Percentiles rank a stretch among this genome's conserved stretches.
These are phyloP conservation scores for Syncephalis plumigaleata DNA, from an alignment of 371 early-diverging fungal genomes.

Conservation along the genomic window DNA sequence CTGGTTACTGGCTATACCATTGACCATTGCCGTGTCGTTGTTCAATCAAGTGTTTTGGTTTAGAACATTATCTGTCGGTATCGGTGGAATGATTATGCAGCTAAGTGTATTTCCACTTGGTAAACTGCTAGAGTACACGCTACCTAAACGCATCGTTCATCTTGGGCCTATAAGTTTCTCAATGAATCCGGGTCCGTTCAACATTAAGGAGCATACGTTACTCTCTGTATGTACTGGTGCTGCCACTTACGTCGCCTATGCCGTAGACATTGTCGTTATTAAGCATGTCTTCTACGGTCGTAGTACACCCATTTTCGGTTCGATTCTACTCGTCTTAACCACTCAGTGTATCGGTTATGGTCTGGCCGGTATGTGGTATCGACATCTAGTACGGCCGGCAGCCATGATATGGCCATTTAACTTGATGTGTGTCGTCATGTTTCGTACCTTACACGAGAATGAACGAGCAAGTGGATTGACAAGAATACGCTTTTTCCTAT, in stretches of 20 bases:
- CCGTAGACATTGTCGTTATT: no score
- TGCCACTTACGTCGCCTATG: no score
- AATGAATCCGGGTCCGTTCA: constrained; percentile 60
- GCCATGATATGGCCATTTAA: constrained; percentile 78
- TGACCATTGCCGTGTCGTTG: constrained; percentile 37
- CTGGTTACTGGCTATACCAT: constrained; percentile 48
- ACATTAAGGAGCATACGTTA: constrained; percentile 59
- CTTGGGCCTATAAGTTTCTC: constrained; percentile 4
- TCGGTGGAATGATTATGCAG: constrained; percentile 2
- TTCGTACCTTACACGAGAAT: constrained; percentile 46
- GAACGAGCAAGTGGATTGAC: no score
- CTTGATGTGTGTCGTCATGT: constrained; percentile 53
- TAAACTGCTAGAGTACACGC: no score
- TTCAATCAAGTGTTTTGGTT: constrained; percentile 63
- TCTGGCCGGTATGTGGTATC: constrained; percentile 58
- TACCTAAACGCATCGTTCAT: no score
- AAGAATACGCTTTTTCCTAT: no score
- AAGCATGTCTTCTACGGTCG: no score
- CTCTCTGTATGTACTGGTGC: constrained; percentile 11
- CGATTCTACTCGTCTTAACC: constrained; percentile 13
- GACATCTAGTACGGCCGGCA: constrained; percentile 62
- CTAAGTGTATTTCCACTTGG: no score
- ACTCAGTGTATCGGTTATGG: constrained; percentile 70
- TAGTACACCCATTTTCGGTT: no score
- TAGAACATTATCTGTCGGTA: constrained; percentile 41